Evolutionary conservation across 495 filamentous ascomycete species (phyloP), one percentile per base, ranked within the genome.

Genomic region (Xylaria acuta): DNA sequence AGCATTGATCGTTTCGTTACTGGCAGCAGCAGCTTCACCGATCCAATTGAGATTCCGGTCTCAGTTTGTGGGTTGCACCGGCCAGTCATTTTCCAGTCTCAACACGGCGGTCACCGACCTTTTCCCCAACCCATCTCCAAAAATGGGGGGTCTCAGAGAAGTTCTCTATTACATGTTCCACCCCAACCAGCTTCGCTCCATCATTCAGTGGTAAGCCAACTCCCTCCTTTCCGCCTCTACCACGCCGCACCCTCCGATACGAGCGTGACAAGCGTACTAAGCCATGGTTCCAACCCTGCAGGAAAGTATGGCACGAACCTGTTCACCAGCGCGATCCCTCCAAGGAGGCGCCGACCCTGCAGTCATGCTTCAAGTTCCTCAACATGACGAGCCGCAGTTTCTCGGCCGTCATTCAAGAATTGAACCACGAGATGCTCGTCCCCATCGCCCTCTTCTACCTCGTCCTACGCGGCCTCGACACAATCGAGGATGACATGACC

Each of bases 401-500:
- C 84, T 89, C 90, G 64, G 86, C 95, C 32, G 96, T 99, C 76
- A 99, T 99, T 78, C 90, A 97, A 80, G 96, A 99, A 79, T 86
- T 99, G 20, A 93, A 97, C 76, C 94, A 94, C 0, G 95, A 99
- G 82, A 88, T 99, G 22, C 90, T 98, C 30, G 87, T 97, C 45
- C 94, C 97, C 2, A 87, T 99, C 58, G 90, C 89, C 64, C 85
- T 98, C n/a, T 99, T 99, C 87, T 99, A 99, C 82, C 86, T 99
- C 45, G 89, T 92, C 43, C 86, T 99, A 18, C 91, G 96, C 64
- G 97, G 92, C 11, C 87, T 99, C 59, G 96, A 99, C 80, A 99
- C 96, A 25, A 93, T 99, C 70, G 96, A 99, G 82, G 96, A 99
- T 87, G 96, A 99, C 81, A 98, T 97, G 89, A 97, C 96, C 5